Base-by-base conservation (phyloP, 305 asterid species). In the Plantago coronopus region DNA sequence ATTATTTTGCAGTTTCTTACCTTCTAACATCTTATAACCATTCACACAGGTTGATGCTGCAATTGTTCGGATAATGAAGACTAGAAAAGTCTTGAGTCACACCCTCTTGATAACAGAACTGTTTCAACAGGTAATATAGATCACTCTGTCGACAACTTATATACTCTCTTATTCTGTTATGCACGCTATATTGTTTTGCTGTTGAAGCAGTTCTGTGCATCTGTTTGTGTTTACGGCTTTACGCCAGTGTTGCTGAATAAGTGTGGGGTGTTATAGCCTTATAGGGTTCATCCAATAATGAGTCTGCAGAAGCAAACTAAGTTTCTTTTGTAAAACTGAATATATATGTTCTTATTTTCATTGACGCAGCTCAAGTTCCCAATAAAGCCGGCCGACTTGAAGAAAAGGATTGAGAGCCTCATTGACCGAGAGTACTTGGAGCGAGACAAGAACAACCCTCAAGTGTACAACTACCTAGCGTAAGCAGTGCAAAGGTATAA, bases 11-110 rank as follows among this genome's bases (percentile, higher is more conserved):
- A 37, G 6, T 56, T 56, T 20, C 19, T 18, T 1, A 56, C 19
- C 5, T 7, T 42, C 8, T 20, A 17, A 34, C 17, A 17, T 10
- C 3, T 1, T 34, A 31, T 14, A 34, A 51, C 45, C 63, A 6
- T 61, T 69, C 47, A 1, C 74, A 59, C 86, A 93, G 97, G 89
- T 93, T 61, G 99, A 94, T 78, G 99, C 99, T 65, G 97, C 99
- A 62, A 94, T 94, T 40, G 99, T 94, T 62, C 86, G 99, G 73
- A 87, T 89, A 66, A 94, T 94, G 99, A 89, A 94, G 88, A 90
- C 96, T n/a, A 82, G 99, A 56, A 89, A 89, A 78, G 81, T 94
- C 66, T 82, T 94, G 57, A 91, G 97, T 67, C 99, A 94, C 78
- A 94, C 97, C 1, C 88, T 90, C 29, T 72, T 94, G 70, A 89